Evolutionary conservation across 192 early-diverging fungal genomes (phyloP).

Genomic region (Mortierella claussenii): DNA sequence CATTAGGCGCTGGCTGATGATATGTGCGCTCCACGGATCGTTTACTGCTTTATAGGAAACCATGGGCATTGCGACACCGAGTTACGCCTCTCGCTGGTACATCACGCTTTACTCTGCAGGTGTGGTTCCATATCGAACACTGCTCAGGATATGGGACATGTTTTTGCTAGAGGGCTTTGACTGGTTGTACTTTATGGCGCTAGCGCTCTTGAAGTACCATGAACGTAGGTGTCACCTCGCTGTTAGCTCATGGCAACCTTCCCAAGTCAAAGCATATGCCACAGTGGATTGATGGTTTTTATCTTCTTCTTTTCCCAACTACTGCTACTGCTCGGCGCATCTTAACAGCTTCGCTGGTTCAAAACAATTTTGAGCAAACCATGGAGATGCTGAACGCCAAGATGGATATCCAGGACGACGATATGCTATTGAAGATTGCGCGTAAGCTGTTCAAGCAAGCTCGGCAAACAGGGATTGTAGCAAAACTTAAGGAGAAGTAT

Average conservation of each 20-base stretch:
- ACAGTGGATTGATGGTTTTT: too few species aligned
- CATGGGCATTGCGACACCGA: slow-evolving; percentile 56
- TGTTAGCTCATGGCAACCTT: too few species aligned
- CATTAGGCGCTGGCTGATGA: background rate
- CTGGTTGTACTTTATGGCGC: slow-evolving; percentile 61
- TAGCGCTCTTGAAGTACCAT: slow-evolving; percentile 57
- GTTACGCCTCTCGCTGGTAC: slow-evolving; percentile 70
- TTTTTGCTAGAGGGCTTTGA: slow-evolving; percentile 64
- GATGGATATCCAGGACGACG: slow-evolving; percentile 61
- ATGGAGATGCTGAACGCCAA: slow-evolving; percentile 61
- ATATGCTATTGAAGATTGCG: slow-evolving; percentile 53
- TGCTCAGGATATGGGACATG: slow-evolving; percentile 67
- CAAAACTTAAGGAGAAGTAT: slow-evolving; percentile 22
- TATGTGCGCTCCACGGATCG: background rate
- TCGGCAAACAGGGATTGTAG: slow-evolving; percentile 24
- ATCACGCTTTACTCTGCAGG: slow-evolving; percentile 67
- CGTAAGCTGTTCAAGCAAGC: slow-evolving; percentile 49
- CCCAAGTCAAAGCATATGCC: too few species aligned
- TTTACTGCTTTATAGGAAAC: slow-evolving; percentile 32
- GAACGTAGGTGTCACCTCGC: slow-evolving; percentile 48
- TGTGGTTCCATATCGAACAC: slow-evolving; percentile 60
- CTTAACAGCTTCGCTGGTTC: slow-evolving; percentile 49
- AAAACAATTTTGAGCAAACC: slow-evolving; percentile 57
- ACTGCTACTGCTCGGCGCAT: background rate
- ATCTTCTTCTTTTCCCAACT: background rate